Percentiles rank a stretch among this genome's conserved stretches.
Conservation (phyloP, 805 yeast genomes). For the Candida ovalis region DNA sequence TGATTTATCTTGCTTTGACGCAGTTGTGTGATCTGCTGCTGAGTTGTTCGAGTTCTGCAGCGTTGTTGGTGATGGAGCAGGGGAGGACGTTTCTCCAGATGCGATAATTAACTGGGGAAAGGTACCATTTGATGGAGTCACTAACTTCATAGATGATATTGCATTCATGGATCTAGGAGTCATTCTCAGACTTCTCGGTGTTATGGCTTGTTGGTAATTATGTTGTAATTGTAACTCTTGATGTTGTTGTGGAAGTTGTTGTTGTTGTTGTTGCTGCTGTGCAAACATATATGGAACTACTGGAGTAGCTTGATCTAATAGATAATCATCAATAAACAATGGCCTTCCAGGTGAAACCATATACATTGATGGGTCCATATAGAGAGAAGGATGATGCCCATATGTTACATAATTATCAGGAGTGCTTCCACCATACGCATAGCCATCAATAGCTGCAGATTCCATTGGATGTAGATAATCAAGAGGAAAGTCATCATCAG, state of each 20-base stretch:
- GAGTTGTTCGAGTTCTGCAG: conserved; percentile 9
- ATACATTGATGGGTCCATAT: conserved; percentile 25
- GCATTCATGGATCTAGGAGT: conserved; percentile 17
- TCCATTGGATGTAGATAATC: conserved; percentile 46
- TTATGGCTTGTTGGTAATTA: conserved; percentile 7
- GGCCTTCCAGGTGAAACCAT: conserved; percentile 24
- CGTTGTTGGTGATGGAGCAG: conserved; percentile 15
- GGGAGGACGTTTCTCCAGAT: conserved; percentile 2
- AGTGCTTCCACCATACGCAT: conserved; percentile 29
- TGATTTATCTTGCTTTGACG: neutral
- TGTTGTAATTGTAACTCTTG: conserved; percentile 13
- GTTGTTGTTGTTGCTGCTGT: conserved; percentile 15
- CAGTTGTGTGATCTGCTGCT: conserved; percentile 3
- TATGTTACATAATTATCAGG: conserved; percentile 17
- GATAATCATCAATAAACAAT: conserved; percentile 18
- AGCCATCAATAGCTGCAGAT: conserved; percentile 16
- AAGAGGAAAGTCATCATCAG: conserved; percentile 61
- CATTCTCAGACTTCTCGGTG: conserved; percentile 14
- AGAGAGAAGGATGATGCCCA: conserved; percentile 21
- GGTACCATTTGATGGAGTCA: conserved; percentile 19
- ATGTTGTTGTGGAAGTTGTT: conserved; percentile 13
- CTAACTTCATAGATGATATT: conserved; percentile 8
- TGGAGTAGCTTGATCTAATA: conserved; percentile 29
- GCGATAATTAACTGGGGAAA: conserved; percentile 13
- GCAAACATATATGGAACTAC: conserved; percentile 25